Evolutionary conservation across 495 filamentous ascomycete species (phyloP), one percentile per base, ranked within the genome.

Genomic region (Glonium stellatum): DNA sequence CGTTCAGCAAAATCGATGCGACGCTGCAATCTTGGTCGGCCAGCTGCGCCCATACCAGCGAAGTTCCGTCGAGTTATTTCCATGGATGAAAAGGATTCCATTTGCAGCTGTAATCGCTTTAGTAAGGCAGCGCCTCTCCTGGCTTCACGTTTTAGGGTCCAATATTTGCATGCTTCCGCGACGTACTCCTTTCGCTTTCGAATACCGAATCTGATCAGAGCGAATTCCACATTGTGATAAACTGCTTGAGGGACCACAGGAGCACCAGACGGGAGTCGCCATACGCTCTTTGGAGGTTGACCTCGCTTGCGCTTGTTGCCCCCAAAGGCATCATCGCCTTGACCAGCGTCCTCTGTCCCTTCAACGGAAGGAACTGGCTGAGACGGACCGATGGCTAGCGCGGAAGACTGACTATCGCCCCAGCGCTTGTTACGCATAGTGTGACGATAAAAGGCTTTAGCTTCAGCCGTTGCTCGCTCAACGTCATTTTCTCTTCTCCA

Each of bases 101-200:
- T 87, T 72, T 96, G 92, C 35, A 97, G 73, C 69, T 98, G 93
- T 9, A 97, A 78, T 39, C 93, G 84, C 74, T 96, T 96, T 52
- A 99, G 79, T 44, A 97, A 77, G 18, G 92, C 88, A 15, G 93
- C 93, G 34, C 93, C 93, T 61, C 93, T 80, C 37, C 93, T 80
- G 44, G 92, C 88, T 72, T 99, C 93, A 39, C 93, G 82, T 73
- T 99, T 99, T 54, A 97, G 76, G 0, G 93, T 97, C 93, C 93
- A 99, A 73, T 97, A 99, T 62, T 89, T 89, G 76, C 92, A 97
- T 1, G 87, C 88, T 68, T 97, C 91, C 35, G 87, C 88, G 1
- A 90, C 86, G 75, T 88, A 99, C 49, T 97, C 90, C 66, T 92
- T 93, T 25, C 88, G 81, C 65, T 93, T 92, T 35, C 84, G 83